These are phyloP conservation scores for Trichoderma sp. DNA, from an alignment of 2,329 filamentous ascomycete species.

Conservation along the genomic window DNA sequence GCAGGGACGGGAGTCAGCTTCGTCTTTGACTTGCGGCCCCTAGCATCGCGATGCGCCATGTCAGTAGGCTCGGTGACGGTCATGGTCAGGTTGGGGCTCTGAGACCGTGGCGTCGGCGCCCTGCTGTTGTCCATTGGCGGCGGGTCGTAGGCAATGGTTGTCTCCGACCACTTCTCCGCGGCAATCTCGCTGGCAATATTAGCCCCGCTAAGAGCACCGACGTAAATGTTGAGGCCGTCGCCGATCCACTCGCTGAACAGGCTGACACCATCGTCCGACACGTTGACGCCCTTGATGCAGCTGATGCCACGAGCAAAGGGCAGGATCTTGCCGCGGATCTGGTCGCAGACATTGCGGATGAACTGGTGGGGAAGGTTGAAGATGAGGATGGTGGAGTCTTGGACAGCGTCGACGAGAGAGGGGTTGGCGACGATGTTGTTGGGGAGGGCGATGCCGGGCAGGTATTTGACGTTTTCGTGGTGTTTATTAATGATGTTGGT, in stretches of 20 bases:
- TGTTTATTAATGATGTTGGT: constrained; percentile 85
- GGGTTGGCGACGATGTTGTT: constrained; percentile 83
- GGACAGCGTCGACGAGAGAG: constrained; percentile 75
- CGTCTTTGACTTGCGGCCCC: constrained; percentile 66
- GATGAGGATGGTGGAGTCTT: constrained; percentile 82
- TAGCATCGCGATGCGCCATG: constrained; percentile 67
- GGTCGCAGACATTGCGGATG: constrained; percentile 81
- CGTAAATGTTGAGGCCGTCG: constrained; percentile 89
- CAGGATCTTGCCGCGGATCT: constrained; percentile 83
- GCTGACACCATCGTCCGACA: constrained; percentile 79
- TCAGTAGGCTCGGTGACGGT: constrained; percentile 55
- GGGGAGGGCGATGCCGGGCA: constrained; percentile 83
- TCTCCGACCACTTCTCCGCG: constrained; percentile 94
- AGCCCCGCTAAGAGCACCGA: constrained; percentile 89
- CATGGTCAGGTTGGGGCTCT: constrained; percentile 51
- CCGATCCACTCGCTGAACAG: constrained; percentile 96
- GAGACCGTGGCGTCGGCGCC: constrained; percentile 57
- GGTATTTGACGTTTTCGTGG: constrained; percentile 98
- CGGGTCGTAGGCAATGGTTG: constrained; percentile 94
- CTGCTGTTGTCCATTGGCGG: constrained; percentile 79
- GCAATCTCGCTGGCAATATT: constrained; percentile 97
- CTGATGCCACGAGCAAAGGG: constrained; percentile 92
- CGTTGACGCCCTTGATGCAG: constrained; percentile 97
- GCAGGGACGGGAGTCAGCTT: constrained; percentile 73
- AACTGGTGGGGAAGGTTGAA: constrained; percentile 99